phyloP scores from a whole-genome alignment of 441 rosid genomes.

The Erodium chrysanthum region DNA sequence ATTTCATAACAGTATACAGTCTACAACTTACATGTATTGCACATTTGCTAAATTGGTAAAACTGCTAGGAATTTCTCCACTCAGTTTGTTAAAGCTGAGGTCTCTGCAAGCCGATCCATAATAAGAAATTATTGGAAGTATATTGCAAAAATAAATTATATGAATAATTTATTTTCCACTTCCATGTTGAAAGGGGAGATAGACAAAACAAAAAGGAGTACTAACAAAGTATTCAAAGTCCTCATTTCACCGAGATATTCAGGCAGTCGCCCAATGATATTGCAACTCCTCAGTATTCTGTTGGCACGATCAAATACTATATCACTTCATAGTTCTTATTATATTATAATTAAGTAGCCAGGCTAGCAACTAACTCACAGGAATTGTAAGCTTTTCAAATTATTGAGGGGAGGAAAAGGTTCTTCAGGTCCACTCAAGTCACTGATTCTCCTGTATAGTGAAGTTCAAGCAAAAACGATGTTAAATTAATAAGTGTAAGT shows the following conservation, averaged over 20 bases:
- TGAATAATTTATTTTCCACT: neutral
- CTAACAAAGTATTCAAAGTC: constrained; percentile 34
- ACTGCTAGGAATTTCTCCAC: constrained; percentile 35
- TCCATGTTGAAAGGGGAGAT: neutral
- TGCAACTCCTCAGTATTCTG: constrained; percentile 59
- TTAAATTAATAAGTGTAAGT: neutral
- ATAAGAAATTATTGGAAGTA: neutral
- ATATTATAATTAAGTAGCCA: neutral
- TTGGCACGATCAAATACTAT: neutral
- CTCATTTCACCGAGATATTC: constrained; percentile 24
- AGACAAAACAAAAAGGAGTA: constrained; percentile 2
- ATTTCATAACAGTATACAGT: neutral
- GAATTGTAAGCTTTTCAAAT: constrained; percentile 18
- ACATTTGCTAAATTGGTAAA: neutral
- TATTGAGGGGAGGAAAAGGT: constrained; percentile 32
- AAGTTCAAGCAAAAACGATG: neutral
- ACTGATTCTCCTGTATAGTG: constrained; percentile 43
- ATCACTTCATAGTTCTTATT: neutral
- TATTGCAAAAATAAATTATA: neutral
- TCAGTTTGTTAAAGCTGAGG: constrained; percentile 55
- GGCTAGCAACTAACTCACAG: constrained; percentile 32
- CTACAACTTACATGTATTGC: neutral
- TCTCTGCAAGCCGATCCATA: constrained; percentile 34
- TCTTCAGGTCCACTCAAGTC: constrained; percentile 39
- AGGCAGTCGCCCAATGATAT: constrained; percentile 37